Evolutionary conservation across 2,329 filamentous ascomycete genomes (phyloP).

Genomic region (Leptosphaerulina australis): DNA sequence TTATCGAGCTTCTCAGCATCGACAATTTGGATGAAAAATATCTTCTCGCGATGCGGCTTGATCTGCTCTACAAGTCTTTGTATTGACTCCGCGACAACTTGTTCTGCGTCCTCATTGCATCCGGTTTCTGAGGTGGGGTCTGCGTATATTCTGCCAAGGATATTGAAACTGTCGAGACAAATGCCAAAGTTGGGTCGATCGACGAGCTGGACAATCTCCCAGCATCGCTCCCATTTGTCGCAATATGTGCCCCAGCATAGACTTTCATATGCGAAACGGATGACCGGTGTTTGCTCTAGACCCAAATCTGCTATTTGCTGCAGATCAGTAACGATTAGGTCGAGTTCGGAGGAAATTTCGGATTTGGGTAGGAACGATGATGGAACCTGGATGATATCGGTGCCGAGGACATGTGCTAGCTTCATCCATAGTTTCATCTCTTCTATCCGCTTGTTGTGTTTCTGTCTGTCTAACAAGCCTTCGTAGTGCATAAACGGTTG

Average conservation of each 20-base stretch:
- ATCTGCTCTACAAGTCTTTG: constrained; percentile 60
- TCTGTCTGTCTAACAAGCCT: constrained; percentile 67
- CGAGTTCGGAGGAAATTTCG: constrained; percentile 59
- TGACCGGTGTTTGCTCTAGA: constrained; percentile 58
- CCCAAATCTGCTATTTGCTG: constrained; percentile 71
- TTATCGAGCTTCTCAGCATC: constrained; percentile 69
- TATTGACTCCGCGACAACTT: constrained; percentile 61
- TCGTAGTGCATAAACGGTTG: constrained; percentile 83
- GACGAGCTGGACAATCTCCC: constrained; percentile 69
- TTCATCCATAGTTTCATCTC: constrained; percentile 73
- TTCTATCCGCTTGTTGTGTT: constrained; percentile 63
- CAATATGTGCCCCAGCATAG: constrained; percentile 74
- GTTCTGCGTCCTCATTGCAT: constrained; percentile 61
- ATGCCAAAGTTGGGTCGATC: constrained; percentile 75
- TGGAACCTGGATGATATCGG: constrained; percentile 76
- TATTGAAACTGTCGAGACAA: constrained; percentile 80
- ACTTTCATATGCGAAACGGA: constrained; percentile 76
- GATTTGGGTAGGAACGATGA: constrained; percentile 68
- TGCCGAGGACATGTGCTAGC: constrained; percentile 67
- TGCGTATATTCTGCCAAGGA: constrained; percentile 72
- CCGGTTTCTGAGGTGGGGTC: constrained; percentile 64
- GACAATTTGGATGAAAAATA: constrained; percentile 79
- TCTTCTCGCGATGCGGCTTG: constrained; percentile 61
- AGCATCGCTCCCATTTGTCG: constrained; percentile 74
- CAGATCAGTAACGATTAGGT: constrained; percentile 67